Evolutionary conservation across 139 green algal genomes (phyloP).

Genomic region (Chlamydomonas sp.): DNA sequence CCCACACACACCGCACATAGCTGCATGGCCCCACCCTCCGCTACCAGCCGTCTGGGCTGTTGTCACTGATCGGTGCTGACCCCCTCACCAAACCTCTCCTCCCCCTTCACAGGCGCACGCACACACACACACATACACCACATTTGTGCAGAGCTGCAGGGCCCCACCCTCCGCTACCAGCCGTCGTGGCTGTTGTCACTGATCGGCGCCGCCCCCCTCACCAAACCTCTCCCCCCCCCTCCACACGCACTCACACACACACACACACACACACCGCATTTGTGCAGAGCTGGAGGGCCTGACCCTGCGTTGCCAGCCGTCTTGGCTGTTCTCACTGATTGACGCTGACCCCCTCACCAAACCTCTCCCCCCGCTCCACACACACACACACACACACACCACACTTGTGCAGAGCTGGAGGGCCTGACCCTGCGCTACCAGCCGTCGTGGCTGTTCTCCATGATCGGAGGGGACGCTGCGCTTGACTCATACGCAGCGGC

Average conservation of each 20-base stretch:
- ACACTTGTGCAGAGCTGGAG: slow-evolving; percentile 27
- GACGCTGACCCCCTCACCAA: background rate
- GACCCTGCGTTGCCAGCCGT: slow-evolving; percentile 9
- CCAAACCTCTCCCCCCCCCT: too few species aligned
- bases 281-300: slow-evolving; percentile 20
- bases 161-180: slow-evolving; percentile 9
- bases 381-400: too few species aligned
- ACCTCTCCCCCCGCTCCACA: too few species aligned
- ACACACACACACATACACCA: too few species aligned
- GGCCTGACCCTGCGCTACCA: slow-evolving; percentile 18
- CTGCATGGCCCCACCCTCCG: slow-evolving; percentile 10
- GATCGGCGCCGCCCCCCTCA: background rate
- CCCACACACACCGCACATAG: too few species aligned
- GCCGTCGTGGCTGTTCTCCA: slow-evolving; percentile 21
- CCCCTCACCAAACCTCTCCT: background rate
- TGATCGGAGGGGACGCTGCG: slow-evolving; percentile 11
- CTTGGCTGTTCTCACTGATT: slow-evolving; percentile 18
- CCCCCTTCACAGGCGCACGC: too few species aligned
- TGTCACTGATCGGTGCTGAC: slow-evolving; percentile 13
- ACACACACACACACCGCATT: too few species aligned
- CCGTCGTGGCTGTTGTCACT: slow-evolving; percentile 18
- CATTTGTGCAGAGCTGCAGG: slow-evolving; percentile 20
- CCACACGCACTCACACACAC: too few species aligned
- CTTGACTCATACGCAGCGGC: slow-evolving; percentile 18
- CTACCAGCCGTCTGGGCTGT: slow-evolving; percentile 14